Conservation (phyloP, 2,329 filamentous ascomycete genomes). For the Blastomyces silverae region DNA sequence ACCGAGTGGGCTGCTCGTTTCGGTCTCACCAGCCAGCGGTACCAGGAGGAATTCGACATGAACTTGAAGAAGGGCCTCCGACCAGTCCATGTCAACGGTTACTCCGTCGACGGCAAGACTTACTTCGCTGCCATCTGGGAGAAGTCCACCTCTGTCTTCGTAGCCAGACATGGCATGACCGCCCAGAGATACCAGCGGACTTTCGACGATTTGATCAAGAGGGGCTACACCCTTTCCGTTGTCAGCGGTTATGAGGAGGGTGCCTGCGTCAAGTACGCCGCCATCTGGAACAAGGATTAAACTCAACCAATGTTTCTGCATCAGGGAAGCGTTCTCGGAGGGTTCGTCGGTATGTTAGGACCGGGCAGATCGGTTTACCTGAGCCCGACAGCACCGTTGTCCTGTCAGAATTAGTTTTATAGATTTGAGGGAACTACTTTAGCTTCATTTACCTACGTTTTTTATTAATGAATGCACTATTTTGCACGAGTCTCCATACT, state of each 20-base stretch:
- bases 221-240: constrained; percentile 16
- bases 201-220: constrained; percentile 12
- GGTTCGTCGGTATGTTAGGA: not conserved
- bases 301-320: too few relatives aligned
- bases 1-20: constrained; percentile 14
- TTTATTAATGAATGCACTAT: constrained; percentile 4
- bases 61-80: constrained; percentile 9
- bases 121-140: constrained; percentile 20
- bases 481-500: not conserved
- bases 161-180: constrained; percentile 15
- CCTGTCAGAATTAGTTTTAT: constrained; percentile 1
- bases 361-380: not conserved
- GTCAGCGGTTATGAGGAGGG: constrained; percentile 16
- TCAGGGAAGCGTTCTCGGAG: not conserved
- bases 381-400: not conserved
- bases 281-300: constrained; percentile 15
- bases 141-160: constrained; percentile 14
- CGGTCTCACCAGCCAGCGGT: constrained; percentile 13
- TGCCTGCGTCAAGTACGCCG: constrained; percentile 12
- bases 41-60: constrained; percentile 14
- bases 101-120: constrained; percentile 15
- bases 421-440: not conserved
- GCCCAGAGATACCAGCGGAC: constrained; percentile 14
- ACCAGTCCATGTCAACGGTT: constrained; percentile 16
- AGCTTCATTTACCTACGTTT: not conserved